These are phyloP conservation scores for Diospyros lotus DNA, from an alignment of 148 eudicot genomes.

Conservation along the genomic window DNA sequence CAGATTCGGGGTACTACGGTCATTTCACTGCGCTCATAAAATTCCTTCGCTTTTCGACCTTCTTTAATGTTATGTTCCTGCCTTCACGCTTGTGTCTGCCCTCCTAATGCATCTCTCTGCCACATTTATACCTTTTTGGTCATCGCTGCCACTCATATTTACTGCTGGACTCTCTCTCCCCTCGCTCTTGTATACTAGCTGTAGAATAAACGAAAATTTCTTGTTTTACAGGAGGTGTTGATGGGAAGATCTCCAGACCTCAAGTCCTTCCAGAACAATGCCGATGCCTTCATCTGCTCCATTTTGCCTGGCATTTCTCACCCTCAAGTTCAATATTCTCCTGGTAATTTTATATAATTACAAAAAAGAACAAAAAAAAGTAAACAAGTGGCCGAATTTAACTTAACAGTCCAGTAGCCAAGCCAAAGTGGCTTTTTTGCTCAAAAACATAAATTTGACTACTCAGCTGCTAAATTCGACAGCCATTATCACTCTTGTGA, in stretches of 20 bases:
- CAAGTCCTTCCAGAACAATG: conserved; percentile 61
- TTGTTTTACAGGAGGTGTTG: conserved; percentile 64
- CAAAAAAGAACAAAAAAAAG: neutral
- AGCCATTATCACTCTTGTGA: too few relatives aligned
- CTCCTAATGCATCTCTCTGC: neutral
- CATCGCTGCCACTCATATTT: too few relatives aligned
- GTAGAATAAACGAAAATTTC: neutral
- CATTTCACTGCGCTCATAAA: neutral
- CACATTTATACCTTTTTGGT: neutral
- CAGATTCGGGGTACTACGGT: conserved; percentile 12
- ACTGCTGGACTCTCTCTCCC: too few relatives aligned
- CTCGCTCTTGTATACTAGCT: too few relatives aligned
- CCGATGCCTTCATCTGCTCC: conserved; percentile 84
- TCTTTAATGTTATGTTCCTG: too few relatives aligned
- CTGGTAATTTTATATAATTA: conserved; percentile 38
- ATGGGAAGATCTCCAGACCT: conserved; percentile 74
- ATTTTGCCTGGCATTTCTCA: conserved; percentile 74
- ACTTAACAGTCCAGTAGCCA: too few relatives aligned
- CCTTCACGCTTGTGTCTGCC: neutral
- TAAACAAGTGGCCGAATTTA: neutral
- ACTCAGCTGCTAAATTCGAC: too few relatives aligned
- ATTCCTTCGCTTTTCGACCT: too few relatives aligned
- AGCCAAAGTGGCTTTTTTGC: too few relatives aligned
- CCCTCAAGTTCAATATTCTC: conserved; percentile 87
- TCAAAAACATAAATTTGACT: too few relatives aligned